Base-by-base conservation (phyloP, 2,329 filamentous ascomycete genomes). In the Dothideomycetes sp. region DNA sequence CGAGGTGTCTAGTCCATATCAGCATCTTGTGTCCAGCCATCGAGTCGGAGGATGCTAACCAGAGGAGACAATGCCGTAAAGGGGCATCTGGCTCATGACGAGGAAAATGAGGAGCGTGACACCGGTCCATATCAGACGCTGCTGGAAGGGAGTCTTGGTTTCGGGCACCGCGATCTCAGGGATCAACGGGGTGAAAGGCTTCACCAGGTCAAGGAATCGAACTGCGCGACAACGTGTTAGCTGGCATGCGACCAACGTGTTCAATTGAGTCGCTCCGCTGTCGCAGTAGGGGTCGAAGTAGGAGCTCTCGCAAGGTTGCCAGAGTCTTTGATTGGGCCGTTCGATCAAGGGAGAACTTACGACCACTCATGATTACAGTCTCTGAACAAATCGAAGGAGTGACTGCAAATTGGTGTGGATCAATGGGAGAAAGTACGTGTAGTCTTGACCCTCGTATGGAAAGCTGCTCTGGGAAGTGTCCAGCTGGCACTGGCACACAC, bases 41-140 rank as follows among this genome's bases (percentile, higher is more conserved):
- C 27, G 31, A 23, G 31, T 35, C 24, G 34, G 43, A 16, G 33
- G 32, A 31, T 36, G 37, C 39, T 47, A 29, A 61, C 58, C 58
- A 59, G 91, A 98, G 43, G 91, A 98, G 61, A 98, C 93, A 67
- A 98, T 98, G 69, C 91, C 91, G 71, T 98, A 98, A 49, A 71
- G 56, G 23, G 91, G 88, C 91, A 98, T 96, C 73, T 95, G 91
- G 72, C 87, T 95, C 91, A 98, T 98, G 68, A 98, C 87, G 76
- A 98, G 73, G 79, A 98, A 98, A 71, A 96, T 93, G 65, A 98
- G 74, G 56, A 98, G 78, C 51, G 91, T 96, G 28, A 63, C 37
- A 50, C 65, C 66, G 11, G 68, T 71, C 68, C 68, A 71, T 68
- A 70, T 64, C 57, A 71, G 61, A 49, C 65, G 62, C 64, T 96